Base-by-base conservation (phyloP, 495 filamentous ascomycete genomes). In the Talaromyces liani region DNA sequence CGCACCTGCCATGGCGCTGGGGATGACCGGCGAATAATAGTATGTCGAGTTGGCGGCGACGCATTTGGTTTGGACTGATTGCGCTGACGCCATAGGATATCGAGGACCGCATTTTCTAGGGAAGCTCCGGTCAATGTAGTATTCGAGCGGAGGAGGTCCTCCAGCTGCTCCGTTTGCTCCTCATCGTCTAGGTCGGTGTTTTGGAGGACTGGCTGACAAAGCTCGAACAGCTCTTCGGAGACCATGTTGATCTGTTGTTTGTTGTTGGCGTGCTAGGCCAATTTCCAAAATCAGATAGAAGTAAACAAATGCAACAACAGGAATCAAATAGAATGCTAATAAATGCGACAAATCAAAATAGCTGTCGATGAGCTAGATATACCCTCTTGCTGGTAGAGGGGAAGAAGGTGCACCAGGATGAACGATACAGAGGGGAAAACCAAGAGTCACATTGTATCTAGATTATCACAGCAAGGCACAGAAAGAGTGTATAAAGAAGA, bases 1-100 rank as follows among this genome's bases (percentile, higher is more conserved):
- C 94, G 84, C 34, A 86, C 84, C 69, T 91, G 92, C 94, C 94
- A 98, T 63, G 95, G 88, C 34, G 94, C 93, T 39, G 95, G 95
- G 25, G 95, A 98, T 14, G 90, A 87, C 63, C 91, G 84, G 47
- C 95, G 90, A 69, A 97, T 87, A 65, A 97, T 88, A 4, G 91
- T 92, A 74, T 95, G 91, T 58, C 93, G 90, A 68, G 88, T 83
- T 41, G 91, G 90, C 56, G 92, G 92, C 7, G 88, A 87, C 58
- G 87, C 82, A 20, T 90, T 85, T 57, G 85, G 88, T n/a, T 84
- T 84, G 16, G 82, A 83, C 59, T 89, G 84, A 58, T 92, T 91
- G 68, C 90, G 88, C 76, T 88, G 92, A 65, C 91, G 85, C 95
- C 95, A 98, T 69, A 98, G 79, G 49, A 91, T 87, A 73, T 97